These are phyloP conservation scores for Dentipellis fragilis DNA, from an alignment of 768 basidiomycete genomes.

Conservation along the genomic window DNA sequence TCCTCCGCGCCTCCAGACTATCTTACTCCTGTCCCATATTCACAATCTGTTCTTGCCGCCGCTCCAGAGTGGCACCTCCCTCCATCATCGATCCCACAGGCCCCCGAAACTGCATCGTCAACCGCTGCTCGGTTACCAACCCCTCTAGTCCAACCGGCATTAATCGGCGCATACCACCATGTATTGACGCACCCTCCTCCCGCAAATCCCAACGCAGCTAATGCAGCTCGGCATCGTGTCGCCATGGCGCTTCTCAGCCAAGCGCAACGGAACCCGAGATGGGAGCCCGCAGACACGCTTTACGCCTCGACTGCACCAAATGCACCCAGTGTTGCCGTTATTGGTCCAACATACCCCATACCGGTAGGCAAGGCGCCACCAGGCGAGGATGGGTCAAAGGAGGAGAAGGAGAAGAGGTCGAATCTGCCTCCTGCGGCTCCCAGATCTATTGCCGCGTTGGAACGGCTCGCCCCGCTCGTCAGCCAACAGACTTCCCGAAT, in stretches of 20 bases:
- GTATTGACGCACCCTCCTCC: constrained; percentile 64
- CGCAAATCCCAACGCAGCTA: constrained; percentile 34
- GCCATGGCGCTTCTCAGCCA: constrained; percentile 59
- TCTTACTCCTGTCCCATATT: constrained; percentile 62
- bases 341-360: constrained; percentile 58
- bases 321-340: constrained; percentile 49
- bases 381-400: constrained; percentile 24
- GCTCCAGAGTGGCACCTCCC: constrained; percentile 66
- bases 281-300: constrained; percentile 55
- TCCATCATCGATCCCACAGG: constrained; percentile 22
- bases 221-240: constrained; percentile 63
- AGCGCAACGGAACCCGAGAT: constrained; percentile 46
- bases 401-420: constrained; percentile 44
- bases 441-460: constrained; percentile 30
- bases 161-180: constrained; percentile 65
- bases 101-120: constrained; percentile 3
- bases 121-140: constrained; percentile 28
- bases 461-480: constrained; percentile 52
- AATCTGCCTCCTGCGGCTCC: constrained; percentile 29
- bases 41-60: constrained; percentile 57
- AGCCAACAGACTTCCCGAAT: constrained; percentile 56
- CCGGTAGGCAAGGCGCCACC: constrained; percentile 24
- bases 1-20: constrained; percentile 45
- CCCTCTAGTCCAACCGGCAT: constrained; percentile 52
- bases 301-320: constrained; percentile 51